These are phyloP conservation scores for Alternaria longipes DNA, from an alignment of 2,329 filamentous ascomycete species.

Conservation along the genomic window DNA sequence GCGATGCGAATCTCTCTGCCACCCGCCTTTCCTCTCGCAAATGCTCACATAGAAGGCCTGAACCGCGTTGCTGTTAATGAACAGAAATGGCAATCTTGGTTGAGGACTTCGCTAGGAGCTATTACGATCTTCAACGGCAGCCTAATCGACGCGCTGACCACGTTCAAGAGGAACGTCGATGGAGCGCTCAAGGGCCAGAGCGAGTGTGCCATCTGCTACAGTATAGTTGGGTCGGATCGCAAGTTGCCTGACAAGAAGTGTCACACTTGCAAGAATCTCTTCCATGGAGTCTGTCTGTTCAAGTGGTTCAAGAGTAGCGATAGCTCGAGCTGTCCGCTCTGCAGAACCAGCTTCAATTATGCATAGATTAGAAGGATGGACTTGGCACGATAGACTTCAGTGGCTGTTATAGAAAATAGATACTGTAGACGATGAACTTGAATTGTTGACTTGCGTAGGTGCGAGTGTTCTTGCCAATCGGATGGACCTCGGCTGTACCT, in stretches of 20 bases:
- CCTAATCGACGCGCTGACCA: constrained; percentile 84
- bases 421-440: no score
- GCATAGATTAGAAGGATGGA: constrained; percentile 37
- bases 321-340: constrained; percentile 90
- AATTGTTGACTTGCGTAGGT: neutral
- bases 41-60: constrained; percentile 77
- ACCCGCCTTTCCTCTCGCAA: constrained; percentile 80
- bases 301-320: constrained; percentile 98
- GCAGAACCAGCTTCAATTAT: constrained; percentile 84
- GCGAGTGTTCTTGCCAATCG: neutral
- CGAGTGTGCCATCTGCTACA: constrained; percentile 97
- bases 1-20: constrained; percentile 85
- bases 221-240: constrained; percentile 87
- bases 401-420: neutral
- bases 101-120: constrained; percentile 86
- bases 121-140: constrained; percentile 93
- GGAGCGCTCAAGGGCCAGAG: constrained; percentile 90
- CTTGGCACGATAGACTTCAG: no score
- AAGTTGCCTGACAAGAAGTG: constrained; percentile 92
- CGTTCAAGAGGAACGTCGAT: constrained; percentile 86
- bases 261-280: constrained; percentile 90
- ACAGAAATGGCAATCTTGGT: constrained; percentile 91
- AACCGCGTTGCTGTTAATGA: constrained; percentile 89
- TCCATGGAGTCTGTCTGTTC: constrained; percentile 89
- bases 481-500: constrained; percentile 15